Evolutionary conservation across 306 rosid genomes (phyloP), one percentile per base, ranked within the genome.

Genomic region (barrel medic (Medicago truncatula)): DNA sequence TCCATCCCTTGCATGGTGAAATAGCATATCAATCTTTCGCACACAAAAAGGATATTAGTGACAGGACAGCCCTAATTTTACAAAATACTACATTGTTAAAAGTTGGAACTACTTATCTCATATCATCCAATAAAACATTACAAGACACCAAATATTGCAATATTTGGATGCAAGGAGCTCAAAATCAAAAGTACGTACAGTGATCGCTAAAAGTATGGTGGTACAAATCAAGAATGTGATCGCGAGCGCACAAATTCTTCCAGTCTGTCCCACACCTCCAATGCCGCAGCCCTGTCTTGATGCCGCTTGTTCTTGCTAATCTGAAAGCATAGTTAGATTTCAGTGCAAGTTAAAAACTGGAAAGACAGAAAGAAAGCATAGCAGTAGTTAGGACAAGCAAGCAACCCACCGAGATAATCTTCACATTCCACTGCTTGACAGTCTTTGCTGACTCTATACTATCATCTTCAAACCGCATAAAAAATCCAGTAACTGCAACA

Each of bases 391-490:
- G 61, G 41, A 70, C 21, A 49, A 31, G 66, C 17, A 17, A 64
- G 66, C 28, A 17, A 64, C 91, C 64, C 54, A 92, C 99, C 83
- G 99, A 96, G 67, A 96, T 89, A 25, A 96, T 92, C 91, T 90
- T 96, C 36, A 96, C 99, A 83, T 96, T 96, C 99, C 99, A 96
- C 87, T 96, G 98, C 91, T 92, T 96, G 74, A 92, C 99, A 82
- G 31, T 88, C 86, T 88, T 96, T 0, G 93, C 96, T 0, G 98
- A 96, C 80, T 96, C 99, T 80, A 96, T 65, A 75, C 99, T 96
- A 75, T 96, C 99, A 79, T 96, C 88, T 78, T 85, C 88, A 59
- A 85, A 85, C 34, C 88, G 85, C 83, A 85, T 85, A 71, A 39
- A 85, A 75, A 85, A 85, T 64, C 88, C 88, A 65, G 49, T 70